Conservation (phyloP, 75 land plant genomes). For the Picea sitchensis region DNA sequence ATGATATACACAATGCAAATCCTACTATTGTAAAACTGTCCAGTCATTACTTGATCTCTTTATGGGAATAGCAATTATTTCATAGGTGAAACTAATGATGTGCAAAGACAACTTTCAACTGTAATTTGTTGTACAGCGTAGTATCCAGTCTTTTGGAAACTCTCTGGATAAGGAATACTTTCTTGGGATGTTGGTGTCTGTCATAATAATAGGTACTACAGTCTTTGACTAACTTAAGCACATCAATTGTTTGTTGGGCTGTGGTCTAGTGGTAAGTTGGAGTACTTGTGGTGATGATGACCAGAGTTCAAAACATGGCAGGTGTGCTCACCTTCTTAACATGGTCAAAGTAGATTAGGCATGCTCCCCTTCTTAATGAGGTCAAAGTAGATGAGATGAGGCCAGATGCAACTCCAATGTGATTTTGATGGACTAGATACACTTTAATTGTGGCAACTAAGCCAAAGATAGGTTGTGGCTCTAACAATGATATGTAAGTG, state of each 20-base stretch:
- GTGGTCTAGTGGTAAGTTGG: background rate
- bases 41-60: background rate
- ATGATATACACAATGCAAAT: background rate
- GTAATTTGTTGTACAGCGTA: no score
- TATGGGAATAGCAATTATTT: background rate
- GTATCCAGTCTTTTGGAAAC: background rate
- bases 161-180: background rate
- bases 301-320: background rate
- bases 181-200: background rate
- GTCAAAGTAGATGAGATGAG: background rate
- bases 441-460: no score
- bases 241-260: background rate
- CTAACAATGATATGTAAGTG: no score
- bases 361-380: background rate
- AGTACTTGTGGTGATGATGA: background rate
- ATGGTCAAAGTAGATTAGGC: background rate
- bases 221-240: background rate
- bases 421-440: background rate
- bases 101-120: background rate
- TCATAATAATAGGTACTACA: background rate
- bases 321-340: background rate
- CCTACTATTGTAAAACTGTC: background rate
- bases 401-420: background rate
- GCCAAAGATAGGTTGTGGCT: no score
- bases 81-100: background rate